phyloP scores from a whole-genome alignment of 805 yeast genomes.

The Cyberlindnera amylophila region DNA sequence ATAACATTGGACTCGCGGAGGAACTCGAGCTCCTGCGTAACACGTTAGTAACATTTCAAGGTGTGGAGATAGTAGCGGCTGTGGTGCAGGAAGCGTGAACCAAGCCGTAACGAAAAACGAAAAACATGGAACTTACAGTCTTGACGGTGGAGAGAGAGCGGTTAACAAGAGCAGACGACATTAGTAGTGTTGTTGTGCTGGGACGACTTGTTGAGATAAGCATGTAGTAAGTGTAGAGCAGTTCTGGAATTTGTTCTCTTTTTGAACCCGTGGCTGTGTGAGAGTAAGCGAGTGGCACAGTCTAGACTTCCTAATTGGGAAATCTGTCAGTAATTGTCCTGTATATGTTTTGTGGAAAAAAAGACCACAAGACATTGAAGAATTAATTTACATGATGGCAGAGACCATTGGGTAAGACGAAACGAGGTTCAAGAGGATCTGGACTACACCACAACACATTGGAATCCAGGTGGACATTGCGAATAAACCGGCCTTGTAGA shows the following conservation, averaged over 20 bases:
- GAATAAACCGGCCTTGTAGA: slow-evolving; percentile 76
- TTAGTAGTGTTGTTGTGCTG: slow-evolving; percentile 11
- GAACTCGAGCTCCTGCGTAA: slow-evolving; percentile 64
- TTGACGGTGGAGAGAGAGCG: slow-evolving; percentile 73
- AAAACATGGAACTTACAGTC: slow-evolving; percentile 32
- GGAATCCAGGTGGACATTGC: slow-evolving; percentile 97
- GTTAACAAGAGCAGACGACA: slow-evolving; percentile 60
- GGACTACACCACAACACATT: slow-evolving; percentile 70
- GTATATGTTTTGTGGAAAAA: not conserved
- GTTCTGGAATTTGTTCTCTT: not conserved
- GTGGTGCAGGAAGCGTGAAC: too few relatives aligned
- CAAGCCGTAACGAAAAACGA: not conserved
- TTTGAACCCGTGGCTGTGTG: slow-evolving; percentile 2
- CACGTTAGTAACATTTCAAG: not conserved
- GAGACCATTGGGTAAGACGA: slow-evolving; percentile 61
- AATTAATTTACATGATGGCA: slow-evolving; percentile 37
- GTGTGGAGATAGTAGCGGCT: too few relatives aligned
- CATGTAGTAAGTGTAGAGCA: not conserved
- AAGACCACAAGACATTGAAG: not conserved
- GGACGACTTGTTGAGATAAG: not conserved
- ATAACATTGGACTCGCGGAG: slow-evolving; percentile 72
- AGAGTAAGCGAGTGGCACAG: not conserved
- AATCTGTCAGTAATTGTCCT: not conserved
- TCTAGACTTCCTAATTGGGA: slow-evolving; percentile 1
- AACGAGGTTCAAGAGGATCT: slow-evolving; percentile 61